phyloP scores from a whole-genome alignment of 192 early-diverging fungal species.

The Phycomyces blakesleeanus region DNA sequence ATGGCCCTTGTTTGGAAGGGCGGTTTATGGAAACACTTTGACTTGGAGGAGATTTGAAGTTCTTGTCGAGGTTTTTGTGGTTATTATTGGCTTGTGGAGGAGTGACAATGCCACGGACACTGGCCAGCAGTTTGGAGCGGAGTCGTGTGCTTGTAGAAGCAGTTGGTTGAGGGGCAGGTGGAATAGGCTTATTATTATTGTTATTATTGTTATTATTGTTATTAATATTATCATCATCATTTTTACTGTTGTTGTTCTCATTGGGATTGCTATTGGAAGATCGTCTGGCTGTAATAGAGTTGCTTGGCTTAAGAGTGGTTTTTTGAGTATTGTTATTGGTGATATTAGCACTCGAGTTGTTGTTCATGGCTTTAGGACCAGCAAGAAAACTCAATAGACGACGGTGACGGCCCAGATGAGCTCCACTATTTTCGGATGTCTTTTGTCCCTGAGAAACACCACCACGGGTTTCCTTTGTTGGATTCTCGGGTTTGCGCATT shows the following conservation, averaged over 20 bases:
- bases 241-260: too few species aligned
- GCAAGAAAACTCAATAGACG: not conserved
- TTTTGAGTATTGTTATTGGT: not conserved
- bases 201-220: not conserved
- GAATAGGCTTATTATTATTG: not conserved
- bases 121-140: conserved; percentile 12
- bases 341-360: too few species aligned
- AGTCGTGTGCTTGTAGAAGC: not conserved
- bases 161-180: not conserved
- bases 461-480: too few species aligned
- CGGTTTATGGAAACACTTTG: conserved; percentile 1
- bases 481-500: too few species aligned
- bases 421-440: too few species aligned
- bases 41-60: not conserved
- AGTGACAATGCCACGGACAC: conserved; percentile 1
- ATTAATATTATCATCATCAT: too few species aligned
- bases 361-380: not conserved
- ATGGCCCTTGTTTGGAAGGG: not conserved
- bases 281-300: too few species aligned
- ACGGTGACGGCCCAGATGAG: not conserved
- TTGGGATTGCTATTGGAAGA: too few species aligned
- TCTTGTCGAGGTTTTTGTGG: not conserved
- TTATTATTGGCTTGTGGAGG: not conserved
- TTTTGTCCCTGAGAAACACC: too few species aligned
- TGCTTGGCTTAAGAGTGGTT: too few species aligned